Evolutionary conservation across 2,329 filamentous ascomycete species (phyloP).

Genomic region (Torrubiella hemipterigena): DNA sequence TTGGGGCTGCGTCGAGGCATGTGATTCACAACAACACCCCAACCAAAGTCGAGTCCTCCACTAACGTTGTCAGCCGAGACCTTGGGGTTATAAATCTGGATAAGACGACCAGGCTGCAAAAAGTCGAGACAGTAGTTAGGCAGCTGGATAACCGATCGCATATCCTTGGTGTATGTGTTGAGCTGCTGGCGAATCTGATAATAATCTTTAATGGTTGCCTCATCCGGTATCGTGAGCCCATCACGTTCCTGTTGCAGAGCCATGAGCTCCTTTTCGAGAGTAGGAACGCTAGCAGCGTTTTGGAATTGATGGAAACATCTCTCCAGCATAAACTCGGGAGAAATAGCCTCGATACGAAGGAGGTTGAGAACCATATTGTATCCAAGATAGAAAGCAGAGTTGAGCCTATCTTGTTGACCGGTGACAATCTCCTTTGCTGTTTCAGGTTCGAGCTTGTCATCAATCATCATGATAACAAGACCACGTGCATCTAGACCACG

Average conservation of each 20-base stretch:
- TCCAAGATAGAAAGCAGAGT: conserved; percentile 92
- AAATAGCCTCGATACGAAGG: conserved; percentile 96
- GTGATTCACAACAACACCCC: conserved; percentile 79
- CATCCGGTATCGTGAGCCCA: conserved; percentile 68
- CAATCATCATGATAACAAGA: conserved; percentile 97
- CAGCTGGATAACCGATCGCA: conserved; percentile 84
- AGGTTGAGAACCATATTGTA: conserved; percentile 99
- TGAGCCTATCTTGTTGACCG: conserved; percentile 91
- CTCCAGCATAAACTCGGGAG: conserved; percentile 97
- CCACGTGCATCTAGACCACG: conserved; percentile 88
- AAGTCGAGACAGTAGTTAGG: conserved; percentile 78
- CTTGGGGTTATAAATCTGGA: conserved; percentile 67
- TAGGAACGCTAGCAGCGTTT: conserved; percentile 77
- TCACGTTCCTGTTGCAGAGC: conserved; percentile 66
- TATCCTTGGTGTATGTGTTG: conserved; percentile 72
- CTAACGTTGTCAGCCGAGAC: conserved; percentile 26
- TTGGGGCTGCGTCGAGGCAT: conserved; percentile 53
- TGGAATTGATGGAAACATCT: conserved; percentile 98
- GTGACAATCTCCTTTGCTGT: conserved; percentile 93
- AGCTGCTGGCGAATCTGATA: conserved; percentile 82
- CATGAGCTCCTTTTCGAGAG: conserved; percentile 71
- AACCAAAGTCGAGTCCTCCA: conserved; percentile 64
- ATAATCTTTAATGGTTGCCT: conserved; percentile 84
- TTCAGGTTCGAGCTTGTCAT: conserved; percentile 88
- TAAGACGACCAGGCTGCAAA: conserved; percentile 74